These are phyloP conservation scores for Pseudogymnoascus sp. DNA, from an alignment of 2,329 filamentous ascomycete species.

Conservation along the genomic window DNA sequence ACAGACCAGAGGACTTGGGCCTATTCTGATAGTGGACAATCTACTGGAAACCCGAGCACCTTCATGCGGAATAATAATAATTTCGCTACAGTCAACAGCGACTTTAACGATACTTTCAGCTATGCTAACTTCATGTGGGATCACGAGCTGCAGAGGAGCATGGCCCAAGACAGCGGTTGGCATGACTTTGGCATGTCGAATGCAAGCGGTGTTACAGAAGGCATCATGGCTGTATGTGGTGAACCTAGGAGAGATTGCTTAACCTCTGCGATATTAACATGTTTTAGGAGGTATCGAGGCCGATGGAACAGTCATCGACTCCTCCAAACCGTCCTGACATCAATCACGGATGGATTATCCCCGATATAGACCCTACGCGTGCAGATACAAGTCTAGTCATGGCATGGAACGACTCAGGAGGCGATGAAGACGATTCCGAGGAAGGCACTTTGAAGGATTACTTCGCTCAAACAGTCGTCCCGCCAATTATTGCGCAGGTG, in stretches of 20 bases:
- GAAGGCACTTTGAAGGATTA: conserved; percentile 38
- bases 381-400: background rate
- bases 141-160: conserved; percentile 29
- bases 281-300: conserved; percentile 15
- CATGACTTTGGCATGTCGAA: conserved; percentile 9
- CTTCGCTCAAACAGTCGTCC: conserved; percentile 40
- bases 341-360: background rate
- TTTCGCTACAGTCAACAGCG: conserved; percentile 23
- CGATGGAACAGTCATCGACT: background rate
- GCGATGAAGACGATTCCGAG: conserved; percentile 24
- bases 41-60: background rate
- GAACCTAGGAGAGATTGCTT: background rate
- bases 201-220: background rate
- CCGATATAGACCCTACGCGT: background rate
- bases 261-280: background rate
- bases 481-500: conserved; percentile 44
- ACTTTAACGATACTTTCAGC: conserved; percentile 34
- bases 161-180: conserved; percentile 12
- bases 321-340: background rate
- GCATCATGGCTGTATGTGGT: background rate
- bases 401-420: conserved; percentile 12
- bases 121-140: conserved; percentile 44
- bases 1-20: background rate
- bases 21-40: background rate
- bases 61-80: conserved; percentile 15